phyloP scores from a whole-genome alignment of 1,284 basidiomycete species.

The Cryptococcus sp. region DNA sequence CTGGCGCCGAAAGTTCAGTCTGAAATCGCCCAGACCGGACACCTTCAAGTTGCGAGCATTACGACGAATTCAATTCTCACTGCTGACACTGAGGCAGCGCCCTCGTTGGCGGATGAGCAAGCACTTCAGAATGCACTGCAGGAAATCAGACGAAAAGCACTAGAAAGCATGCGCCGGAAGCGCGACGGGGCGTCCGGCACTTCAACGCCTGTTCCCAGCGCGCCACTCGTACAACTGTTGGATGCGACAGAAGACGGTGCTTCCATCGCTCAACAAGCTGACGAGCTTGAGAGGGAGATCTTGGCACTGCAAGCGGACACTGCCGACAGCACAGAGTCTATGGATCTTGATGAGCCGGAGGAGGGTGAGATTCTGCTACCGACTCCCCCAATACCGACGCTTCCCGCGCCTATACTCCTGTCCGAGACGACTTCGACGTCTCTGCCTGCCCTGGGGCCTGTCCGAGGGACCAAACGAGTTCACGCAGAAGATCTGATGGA shows the following conservation, averaged over 20 bases:
- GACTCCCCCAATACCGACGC: not conserved
- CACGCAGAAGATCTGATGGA: constrained; percentile 48
- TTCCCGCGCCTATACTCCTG: constrained; percentile 3
- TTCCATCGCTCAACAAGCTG: constrained; percentile 34
- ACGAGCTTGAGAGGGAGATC: constrained; percentile 37
- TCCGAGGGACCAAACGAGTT: constrained; percentile 38
- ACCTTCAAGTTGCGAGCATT: too few relatives aligned
- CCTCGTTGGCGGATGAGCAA: not conserved
- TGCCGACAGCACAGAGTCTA: constrained; percentile 14
- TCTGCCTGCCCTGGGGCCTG: constrained; percentile 3
- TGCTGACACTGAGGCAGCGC: not conserved
- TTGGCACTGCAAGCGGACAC: constrained; percentile 19
- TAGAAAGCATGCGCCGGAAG: constrained; percentile 36
- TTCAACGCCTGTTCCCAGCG: not conserved
- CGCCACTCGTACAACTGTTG: not conserved
- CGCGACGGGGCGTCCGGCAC: not conserved
- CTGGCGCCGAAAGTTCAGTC: not conserved
- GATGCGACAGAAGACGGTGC: not conserved
- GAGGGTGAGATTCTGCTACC: constrained; percentile 42
- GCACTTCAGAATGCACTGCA: constrained; percentile 28
- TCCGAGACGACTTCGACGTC: constrained; percentile 11
- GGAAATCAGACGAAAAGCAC: constrained; percentile 34
- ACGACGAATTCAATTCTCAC: too few relatives aligned
- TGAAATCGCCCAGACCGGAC: not conserved
- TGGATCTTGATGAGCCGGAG: constrained; percentile 38